Evolutionary conservation across 192 early-diverging fungal species (phyloP).

Genomic region (Chytriomyces confervae): DNA sequence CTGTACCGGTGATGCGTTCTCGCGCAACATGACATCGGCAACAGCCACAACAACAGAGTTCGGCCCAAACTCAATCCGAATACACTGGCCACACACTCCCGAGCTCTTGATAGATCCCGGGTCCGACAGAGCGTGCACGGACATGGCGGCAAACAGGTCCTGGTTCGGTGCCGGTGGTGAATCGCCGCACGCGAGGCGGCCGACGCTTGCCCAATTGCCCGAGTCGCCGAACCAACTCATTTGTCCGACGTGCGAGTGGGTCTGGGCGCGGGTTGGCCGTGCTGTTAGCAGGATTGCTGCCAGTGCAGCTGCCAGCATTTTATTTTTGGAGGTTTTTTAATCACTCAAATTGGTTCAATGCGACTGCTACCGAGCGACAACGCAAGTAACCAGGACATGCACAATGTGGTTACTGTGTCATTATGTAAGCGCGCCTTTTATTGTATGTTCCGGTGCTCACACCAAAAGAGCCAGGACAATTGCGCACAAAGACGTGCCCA

Average conservation of each 20-base stretch:
- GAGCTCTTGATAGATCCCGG: not conserved
- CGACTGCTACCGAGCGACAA: too few relatives aligned
- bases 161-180: not conserved
- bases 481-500: too few relatives aligned
- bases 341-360: too few relatives aligned
- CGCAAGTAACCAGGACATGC: too few relatives aligned
- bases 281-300: too few relatives aligned
- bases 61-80: not conserved
- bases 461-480: too few relatives aligned
- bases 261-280: too few relatives aligned
- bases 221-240: constrained; percentile 10
- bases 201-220: constrained; percentile 5
- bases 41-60: not conserved
- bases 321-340: too few relatives aligned
- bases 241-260: not conserved
- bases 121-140: not conserved
- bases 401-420: too few relatives aligned
- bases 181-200: not conserved
- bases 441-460: too few relatives aligned
- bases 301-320: too few relatives aligned
- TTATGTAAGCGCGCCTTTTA: too few relatives aligned
- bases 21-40: constrained; percentile 2
- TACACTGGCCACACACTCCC: constrained; percentile 9
- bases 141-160: constrained; percentile 1
- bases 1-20: not conserved